phyloP scores from a whole-genome alignment of 768 basidiomycete genomes.

The Suillus placidus region DNA sequence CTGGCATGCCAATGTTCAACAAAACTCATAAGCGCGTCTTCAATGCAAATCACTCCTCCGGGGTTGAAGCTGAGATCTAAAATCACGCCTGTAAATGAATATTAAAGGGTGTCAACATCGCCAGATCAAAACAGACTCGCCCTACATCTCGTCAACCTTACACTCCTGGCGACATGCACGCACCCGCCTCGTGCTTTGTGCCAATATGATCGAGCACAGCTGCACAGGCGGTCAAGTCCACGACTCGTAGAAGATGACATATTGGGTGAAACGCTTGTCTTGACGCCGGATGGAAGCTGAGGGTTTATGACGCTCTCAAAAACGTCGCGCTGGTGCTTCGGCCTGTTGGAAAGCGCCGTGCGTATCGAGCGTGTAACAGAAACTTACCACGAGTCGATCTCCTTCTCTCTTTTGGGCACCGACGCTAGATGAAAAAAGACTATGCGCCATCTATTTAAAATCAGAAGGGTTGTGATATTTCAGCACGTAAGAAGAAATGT shows the following conservation, averaged over 20 bases:
- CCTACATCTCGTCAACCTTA: neutral
- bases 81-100: too few relatives aligned
- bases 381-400: neutral
- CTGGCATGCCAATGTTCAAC: too few relatives aligned
- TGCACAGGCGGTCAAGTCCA: neutral
- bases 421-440: neutral
- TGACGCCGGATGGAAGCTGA: neutral
- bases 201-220: neutral
- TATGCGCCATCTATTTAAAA: neutral
- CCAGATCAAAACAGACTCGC: too few relatives aligned
- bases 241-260: too few relatives aligned
- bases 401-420: neutral
- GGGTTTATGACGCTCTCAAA: neutral
- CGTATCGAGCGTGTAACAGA: neutral
- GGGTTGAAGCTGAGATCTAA: too few relatives aligned
- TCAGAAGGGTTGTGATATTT: neutral
- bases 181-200: neutral
- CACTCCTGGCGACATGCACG: neutral
- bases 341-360: neutral
- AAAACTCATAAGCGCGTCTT: too few relatives aligned
- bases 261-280: neutral
- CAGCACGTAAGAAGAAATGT: neutral
- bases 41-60: too few relatives aligned
- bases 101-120: too few relatives aligned
- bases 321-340: neutral